These are phyloP conservation scores for Teratosphaeria nubilosa DNA, from an alignment of 2,329 filamentous ascomycete genomes.

Conservation along the genomic window DNA sequence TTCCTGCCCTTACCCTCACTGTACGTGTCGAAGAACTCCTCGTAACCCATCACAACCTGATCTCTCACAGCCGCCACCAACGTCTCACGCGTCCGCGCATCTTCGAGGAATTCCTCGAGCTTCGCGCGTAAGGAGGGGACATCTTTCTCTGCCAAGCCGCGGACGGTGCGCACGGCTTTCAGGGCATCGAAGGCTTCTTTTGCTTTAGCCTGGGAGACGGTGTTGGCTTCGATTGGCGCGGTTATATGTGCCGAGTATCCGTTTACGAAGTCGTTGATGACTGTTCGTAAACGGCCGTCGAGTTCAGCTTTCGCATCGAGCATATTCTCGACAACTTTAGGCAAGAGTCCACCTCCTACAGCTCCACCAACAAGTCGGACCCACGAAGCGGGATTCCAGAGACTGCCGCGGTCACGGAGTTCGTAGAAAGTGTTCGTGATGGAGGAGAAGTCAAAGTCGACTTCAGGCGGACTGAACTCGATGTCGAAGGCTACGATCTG, in stretches of 20 bases:
- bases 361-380: constrained; percentile 45
- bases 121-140: constrained; percentile 46
- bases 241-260: constrained; percentile 49
- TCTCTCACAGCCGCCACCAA: constrained; percentile 57
- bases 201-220: constrained; percentile 10
- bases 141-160: constrained; percentile 48
- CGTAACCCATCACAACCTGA: constrained; percentile 51
- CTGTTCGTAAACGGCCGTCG: constrained; percentile 50
- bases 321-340: constrained; percentile 61
- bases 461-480: constrained; percentile 57
- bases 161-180: constrained; percentile 34
- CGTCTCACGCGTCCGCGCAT: constrained; percentile 54
- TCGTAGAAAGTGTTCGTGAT: constrained; percentile 59
- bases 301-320: constrained; percentile 60
- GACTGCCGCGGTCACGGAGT: constrained; percentile 51
- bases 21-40: constrained; percentile 52
- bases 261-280: constrained; percentile 58
- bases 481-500: constrained; percentile 95
- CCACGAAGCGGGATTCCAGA: constrained; percentile 56
- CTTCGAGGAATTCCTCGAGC: constrained; percentile 54
- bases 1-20: constrained; percentile 28
- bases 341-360: constrained; percentile 41
- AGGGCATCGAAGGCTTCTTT: constrained; percentile 18
- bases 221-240: constrained; percentile 27
- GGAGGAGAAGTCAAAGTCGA: constrained; percentile 57